These are phyloP conservation scores for Agaricus sinodeliciosus DNA, from an alignment of 768 basidiomycete genomes.

Conservation along the genomic window DNA sequence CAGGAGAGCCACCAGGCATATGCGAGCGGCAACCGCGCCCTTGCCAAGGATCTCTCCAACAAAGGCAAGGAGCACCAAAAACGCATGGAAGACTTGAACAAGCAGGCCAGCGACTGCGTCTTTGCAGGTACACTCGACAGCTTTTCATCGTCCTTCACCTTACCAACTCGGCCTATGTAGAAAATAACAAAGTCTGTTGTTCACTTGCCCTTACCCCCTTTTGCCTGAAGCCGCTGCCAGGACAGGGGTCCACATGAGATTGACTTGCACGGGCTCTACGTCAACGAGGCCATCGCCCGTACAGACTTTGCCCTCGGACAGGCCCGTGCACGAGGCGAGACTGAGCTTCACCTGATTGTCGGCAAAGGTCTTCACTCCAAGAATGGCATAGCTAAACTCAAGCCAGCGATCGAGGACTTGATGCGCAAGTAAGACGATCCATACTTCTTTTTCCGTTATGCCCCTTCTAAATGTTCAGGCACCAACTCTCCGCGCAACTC, in stretches of 20 bases:
- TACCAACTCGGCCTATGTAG: constrained; percentile 26
- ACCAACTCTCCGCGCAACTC: constrained; percentile 62
- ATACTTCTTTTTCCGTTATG: not conserved
- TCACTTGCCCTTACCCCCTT: not conserved
- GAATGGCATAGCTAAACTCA: constrained; percentile 75
- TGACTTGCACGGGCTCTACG: constrained; percentile 89
- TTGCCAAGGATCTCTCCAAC: constrained; percentile 76
- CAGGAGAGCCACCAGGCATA: constrained; percentile 75
- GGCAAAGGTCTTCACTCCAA: constrained; percentile 90
- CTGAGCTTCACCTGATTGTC: constrained; percentile 75
- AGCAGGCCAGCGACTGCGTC: constrained; percentile 83
- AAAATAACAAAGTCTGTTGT: constrained; percentile 62
- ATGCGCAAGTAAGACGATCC: constrained; percentile 60
- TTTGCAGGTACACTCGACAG: constrained; percentile 50
- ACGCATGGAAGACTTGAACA: constrained; percentile 74
- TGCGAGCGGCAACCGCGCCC: constrained; percentile 59
- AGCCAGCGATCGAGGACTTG: constrained; percentile 84
- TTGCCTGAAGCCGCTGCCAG: constrained; percentile 21
- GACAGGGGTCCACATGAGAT: constrained; percentile 69
- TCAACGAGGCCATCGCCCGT: constrained; percentile 80
- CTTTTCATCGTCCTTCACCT: not conserved
- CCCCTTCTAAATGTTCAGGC: constrained; percentile 24
- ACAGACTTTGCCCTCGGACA: constrained; percentile 65
- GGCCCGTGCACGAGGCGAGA: constrained; percentile 57
- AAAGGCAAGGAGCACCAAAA: constrained; percentile 75